Conservation (phyloP, 106 monocot species). For the Dioscorea alata region DNA sequence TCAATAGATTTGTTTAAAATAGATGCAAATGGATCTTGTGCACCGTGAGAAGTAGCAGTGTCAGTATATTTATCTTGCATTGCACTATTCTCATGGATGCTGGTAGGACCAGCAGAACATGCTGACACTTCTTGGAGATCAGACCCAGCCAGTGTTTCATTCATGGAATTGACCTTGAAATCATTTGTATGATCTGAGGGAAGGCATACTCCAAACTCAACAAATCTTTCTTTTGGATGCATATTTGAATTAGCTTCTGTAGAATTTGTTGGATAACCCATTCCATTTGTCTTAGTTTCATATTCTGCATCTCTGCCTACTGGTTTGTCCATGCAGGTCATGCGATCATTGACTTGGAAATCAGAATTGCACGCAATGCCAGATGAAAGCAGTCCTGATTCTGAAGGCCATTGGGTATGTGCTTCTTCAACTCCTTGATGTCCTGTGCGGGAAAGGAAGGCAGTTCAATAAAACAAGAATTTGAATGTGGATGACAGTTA, state of each 20-base stretch:
- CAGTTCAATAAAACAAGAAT: conserved; percentile 6
- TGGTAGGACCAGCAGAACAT: not conserved
- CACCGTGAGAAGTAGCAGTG: too few relatives aligned
- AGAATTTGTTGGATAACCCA: not conserved
- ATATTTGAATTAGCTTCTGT: not conserved
- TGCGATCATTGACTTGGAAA: not conserved
- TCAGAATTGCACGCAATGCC: not conserved
- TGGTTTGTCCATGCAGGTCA: not conserved
- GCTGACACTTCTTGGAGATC: not conserved
- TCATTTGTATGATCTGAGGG: not conserved
- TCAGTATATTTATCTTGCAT: too few relatives aligned
- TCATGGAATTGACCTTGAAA: not conserved
- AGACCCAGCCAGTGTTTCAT: not conserved
- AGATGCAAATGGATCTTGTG: not conserved
- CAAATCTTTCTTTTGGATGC: not conserved
- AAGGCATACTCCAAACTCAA: not conserved
- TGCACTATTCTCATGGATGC: not conserved
- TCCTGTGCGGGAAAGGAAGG: not conserved
- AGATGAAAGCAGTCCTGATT: not conserved
- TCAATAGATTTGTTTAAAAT: not conserved
- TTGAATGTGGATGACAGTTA: not conserved
- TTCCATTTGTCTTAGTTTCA: not conserved
- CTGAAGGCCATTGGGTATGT: not conserved
- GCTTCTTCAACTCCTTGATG: conserved; percentile 4
- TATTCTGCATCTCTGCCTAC: not conserved